Percentiles rank a stretch among this genome's conserved stretches.
phyloP scores from a whole-genome alignment of 208 protist genomes.

The Trichomonas vaginalis region DNA sequence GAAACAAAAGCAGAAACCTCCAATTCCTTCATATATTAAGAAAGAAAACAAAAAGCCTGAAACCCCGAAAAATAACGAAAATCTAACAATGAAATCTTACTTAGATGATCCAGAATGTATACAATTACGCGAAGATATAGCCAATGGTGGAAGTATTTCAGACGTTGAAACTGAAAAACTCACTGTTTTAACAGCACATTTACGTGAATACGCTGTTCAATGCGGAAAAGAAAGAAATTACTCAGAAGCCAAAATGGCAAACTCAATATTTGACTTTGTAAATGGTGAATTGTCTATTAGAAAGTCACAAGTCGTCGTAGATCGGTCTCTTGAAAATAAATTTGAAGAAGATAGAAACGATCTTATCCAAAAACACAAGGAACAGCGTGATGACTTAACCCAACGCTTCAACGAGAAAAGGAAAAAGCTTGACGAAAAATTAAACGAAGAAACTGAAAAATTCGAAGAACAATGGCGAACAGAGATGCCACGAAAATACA shows the following conservation, averaged over 20 bases:
- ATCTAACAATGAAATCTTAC: neutral
- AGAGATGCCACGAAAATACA: neutral
- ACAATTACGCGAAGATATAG: neutral
- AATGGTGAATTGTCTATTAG: neutral
- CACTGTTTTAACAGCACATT: neutral
- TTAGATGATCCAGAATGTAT: neutral
- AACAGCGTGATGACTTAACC: neutral
- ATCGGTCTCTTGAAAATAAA: neutral
- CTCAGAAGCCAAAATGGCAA: neutral
- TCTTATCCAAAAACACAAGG: neutral
- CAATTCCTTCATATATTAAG: neutral
- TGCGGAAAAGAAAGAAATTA: neutral
- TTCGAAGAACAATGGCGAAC: neutral
- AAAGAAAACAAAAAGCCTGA: neutral
- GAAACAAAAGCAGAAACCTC: neutral
- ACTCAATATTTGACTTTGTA: neutral
- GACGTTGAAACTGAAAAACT: neutral
- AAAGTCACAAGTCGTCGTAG: neutral
- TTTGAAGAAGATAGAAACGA: neutral
- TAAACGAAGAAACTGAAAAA: neutral
- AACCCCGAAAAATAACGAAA: neutral
- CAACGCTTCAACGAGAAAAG: neutral
- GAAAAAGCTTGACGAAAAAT: neutral
- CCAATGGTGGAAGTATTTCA: neutral
- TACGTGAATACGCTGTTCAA: neutral